Evolutionary conservation across 257 asterid species (phyloP).

Genomic region (Eustoma russellianum): DNA sequence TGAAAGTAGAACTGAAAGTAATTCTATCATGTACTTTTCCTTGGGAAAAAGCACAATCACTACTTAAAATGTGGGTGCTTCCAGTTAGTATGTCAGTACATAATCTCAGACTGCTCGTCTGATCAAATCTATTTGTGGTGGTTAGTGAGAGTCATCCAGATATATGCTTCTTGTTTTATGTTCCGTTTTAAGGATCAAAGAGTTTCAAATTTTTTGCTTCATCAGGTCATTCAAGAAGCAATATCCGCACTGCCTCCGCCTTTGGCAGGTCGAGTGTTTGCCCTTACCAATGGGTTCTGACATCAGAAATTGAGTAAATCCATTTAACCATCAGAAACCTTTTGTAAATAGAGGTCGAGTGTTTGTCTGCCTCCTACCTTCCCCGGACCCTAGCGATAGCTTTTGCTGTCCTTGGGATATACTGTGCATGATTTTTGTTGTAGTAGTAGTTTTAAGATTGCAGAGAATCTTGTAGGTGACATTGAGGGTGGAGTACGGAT

Average conservation of each 20-base stretch:
- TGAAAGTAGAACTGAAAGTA: neutral
- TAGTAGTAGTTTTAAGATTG: too few relatives aligned
- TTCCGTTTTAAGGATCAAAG: neutral
- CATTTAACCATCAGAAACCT: too few relatives aligned
- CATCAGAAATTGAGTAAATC: neutral
- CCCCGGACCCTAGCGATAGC: too few relatives aligned
- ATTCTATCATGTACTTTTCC: neutral
- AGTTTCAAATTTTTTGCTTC: neutral
- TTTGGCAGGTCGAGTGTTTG: constrained; percentile 72
- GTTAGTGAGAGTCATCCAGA: neutral
- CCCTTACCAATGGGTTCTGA: constrained; percentile 77
- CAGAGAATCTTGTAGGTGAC: too few relatives aligned
- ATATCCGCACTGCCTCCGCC: constrained; percentile 60
- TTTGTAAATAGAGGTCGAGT: too few relatives aligned
- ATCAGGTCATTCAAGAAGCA: constrained; percentile 70
- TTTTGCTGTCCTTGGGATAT: too few relatives aligned
- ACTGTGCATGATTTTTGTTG: too few relatives aligned
- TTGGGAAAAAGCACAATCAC: neutral
- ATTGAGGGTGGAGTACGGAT: too few relatives aligned
- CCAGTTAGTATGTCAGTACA: neutral
- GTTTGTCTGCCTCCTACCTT: too few relatives aligned
- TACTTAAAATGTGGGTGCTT: neutral
- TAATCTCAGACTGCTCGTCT: too few relatives aligned
- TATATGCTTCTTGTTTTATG: neutral
- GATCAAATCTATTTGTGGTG: neutral